Evolutionary conservation across 805 yeast species (phyloP).

Genomic region (Candida oleophila): DNA sequence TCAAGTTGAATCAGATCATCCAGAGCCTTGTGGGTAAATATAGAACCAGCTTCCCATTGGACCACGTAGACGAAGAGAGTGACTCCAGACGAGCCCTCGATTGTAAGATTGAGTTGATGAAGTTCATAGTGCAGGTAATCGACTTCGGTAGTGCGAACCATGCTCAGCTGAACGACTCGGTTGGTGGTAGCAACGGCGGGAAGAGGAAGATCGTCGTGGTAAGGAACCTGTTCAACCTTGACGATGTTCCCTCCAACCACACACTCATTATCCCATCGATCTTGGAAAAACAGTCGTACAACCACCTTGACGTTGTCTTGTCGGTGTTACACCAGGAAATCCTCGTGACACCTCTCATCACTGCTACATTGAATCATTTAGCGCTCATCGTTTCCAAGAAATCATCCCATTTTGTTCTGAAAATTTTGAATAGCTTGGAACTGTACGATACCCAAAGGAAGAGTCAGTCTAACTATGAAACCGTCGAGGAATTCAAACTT

Average conservation of each 20-base stretch:
- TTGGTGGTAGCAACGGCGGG: neutral
- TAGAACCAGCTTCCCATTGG: constrained; percentile 54
- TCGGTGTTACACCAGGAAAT: constrained; percentile 56
- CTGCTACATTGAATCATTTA: constrained; percentile 67
- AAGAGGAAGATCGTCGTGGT: constrained; percentile 6
- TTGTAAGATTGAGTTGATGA: constrained; percentile 65
- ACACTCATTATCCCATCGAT: constrained; percentile 55
- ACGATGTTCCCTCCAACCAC: constrained; percentile 56
- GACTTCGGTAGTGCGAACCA: constrained; percentile 46
- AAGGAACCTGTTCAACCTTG: constrained; percentile 43
- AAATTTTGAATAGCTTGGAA: constrained; percentile 58
- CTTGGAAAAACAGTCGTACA: constrained; percentile 68
- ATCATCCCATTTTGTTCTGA: constrained; percentile 51
- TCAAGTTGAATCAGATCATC: constrained; percentile 54
- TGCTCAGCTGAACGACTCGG: constrained; percentile 15
- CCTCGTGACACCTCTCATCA: constrained; percentile 51
- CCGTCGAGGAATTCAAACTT: constrained; percentile 49
- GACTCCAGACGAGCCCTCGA: constrained; percentile 54
- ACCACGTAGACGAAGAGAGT: constrained; percentile 47
- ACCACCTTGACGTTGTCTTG: constrained; percentile 64
- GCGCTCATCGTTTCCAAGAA: constrained; percentile 64
- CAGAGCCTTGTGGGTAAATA: constrained; percentile 58
- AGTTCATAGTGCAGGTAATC: constrained; percentile 54
- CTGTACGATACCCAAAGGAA: constrained; percentile 60
- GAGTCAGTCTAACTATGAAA: constrained; percentile 48